phyloP scores from a whole-genome alignment of 2,329 filamentous ascomycete species.

The Tolypocladium cylindrosporum region DNA sequence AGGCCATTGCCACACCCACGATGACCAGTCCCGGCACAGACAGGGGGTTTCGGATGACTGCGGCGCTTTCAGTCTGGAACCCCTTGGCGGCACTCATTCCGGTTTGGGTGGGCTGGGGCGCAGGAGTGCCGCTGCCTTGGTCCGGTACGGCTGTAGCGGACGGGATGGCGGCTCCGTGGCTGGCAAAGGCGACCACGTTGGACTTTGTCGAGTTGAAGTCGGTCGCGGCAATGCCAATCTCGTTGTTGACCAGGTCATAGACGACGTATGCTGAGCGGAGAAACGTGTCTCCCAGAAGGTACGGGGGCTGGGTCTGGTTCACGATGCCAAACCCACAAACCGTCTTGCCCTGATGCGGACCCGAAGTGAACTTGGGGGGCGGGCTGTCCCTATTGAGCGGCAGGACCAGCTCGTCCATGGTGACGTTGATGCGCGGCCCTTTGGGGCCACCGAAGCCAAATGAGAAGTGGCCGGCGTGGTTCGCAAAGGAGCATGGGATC shows the following conservation, averaged over 20 bases:
- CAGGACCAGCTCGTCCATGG: constrained; percentile 47
- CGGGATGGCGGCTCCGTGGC: constrained; percentile 38
- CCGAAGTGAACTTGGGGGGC: constrained; percentile 24
- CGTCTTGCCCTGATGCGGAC: constrained; percentile 31
- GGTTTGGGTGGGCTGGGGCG: constrained; percentile 9
- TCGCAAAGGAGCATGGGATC: constrained; percentile 38
- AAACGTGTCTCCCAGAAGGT: constrained; percentile 47
- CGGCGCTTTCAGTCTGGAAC: constrained; percentile 16
- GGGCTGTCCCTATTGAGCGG: constrained; percentile 26
- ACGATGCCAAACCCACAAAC: constrained; percentile 49
- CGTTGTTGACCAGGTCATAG: constrained; percentile 48
- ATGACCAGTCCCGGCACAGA: constrained; percentile 8
- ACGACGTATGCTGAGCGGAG: constrained; percentile 51
- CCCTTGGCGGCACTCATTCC: constrained; percentile 19
- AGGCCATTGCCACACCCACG: constrained; percentile 9
- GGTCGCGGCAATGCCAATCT: constrained; percentile 44
- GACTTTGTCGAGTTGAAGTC: constrained; percentile 43
- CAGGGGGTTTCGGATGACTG: constrained; percentile 4
- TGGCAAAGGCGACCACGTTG: constrained; percentile 40
- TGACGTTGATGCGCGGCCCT: constrained; percentile 40
- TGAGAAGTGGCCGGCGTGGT: constrained; percentile 35
- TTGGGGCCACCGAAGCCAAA: constrained; percentile 42
- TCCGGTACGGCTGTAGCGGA: constrained; percentile 34
- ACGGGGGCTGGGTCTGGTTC: constrained; percentile 31
- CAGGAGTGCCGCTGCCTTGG: constrained; percentile 20